Conservation (phyloP, 225 moss, liverwort and hornwort species). For the Marchantia polymorpha region DNA sequence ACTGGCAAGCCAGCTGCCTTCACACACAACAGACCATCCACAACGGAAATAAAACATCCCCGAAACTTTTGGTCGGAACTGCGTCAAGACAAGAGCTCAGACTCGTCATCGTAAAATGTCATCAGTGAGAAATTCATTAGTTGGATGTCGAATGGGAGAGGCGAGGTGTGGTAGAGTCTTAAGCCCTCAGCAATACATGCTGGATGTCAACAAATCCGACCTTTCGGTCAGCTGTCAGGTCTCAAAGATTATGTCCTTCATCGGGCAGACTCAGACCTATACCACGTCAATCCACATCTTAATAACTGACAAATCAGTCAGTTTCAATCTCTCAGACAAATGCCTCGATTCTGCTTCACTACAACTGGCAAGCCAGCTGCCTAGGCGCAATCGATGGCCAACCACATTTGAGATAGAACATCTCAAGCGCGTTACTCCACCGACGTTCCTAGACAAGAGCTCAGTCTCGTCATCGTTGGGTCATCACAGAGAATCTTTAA, state of each 20-base stretch:
- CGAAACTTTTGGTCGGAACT: neutral
- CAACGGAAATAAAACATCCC: neutral
- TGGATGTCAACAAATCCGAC: neutral
- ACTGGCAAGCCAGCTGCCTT: neutral
- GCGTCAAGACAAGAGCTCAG: conserved; percentile 5
- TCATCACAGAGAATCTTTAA: neutral
- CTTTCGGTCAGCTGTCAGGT: neutral
- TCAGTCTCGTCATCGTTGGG: conserved; percentile 19
- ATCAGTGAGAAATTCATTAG: neutral
- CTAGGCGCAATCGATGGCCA: neutral
- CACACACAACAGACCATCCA: neutral
- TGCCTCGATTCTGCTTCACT: conserved; percentile 18
- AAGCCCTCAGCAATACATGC: neutral
- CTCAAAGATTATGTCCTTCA: conserved; percentile 5
- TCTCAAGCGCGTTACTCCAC: neutral
- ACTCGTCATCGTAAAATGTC: neutral
- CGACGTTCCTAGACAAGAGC: neutral
- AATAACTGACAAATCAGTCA: no score
- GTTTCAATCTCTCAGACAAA: conserved; percentile 11
- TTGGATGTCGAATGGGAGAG: no score
- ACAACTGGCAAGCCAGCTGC: conserved; percentile 20
- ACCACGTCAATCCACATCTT: no score
- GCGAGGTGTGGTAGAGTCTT: no score
- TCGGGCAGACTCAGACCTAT: neutral
- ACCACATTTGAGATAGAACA: neutral